These are phyloP conservation scores for Pisolithus thermaeus DNA, from an alignment of 1,284 basidiomycete species.

Conservation along the genomic window DNA sequence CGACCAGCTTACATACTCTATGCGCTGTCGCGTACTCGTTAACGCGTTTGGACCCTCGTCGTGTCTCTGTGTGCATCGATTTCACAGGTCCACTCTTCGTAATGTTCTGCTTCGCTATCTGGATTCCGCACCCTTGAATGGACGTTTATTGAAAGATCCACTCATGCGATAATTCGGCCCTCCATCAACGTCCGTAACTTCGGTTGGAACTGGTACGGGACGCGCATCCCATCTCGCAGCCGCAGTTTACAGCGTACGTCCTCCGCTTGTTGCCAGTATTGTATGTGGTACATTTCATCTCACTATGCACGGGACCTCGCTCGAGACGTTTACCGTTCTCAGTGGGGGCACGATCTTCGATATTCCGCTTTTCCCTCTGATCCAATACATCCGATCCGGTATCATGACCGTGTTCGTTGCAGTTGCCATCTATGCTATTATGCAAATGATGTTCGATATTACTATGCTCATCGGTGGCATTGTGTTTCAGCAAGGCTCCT, in stretches of 20 bases:
- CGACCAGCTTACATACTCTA: slow-evolving; percentile 20
- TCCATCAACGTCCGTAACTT: slow-evolving; percentile 40
- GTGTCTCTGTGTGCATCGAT: slow-evolving; percentile 28
- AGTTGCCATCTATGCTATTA: slow-evolving; percentile 35
- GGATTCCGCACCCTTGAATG: slow-evolving; percentile 11
- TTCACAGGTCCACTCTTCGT: slow-evolving; percentile 28
- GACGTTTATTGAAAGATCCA: too few species aligned
- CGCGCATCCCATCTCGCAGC: slow-evolving; percentile 23
- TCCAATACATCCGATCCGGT: slow-evolving; percentile 34
- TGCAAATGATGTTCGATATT: slow-evolving; percentile 37
- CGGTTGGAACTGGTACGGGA: slow-evolving; percentile 42
- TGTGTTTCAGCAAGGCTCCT: slow-evolving; percentile 26
- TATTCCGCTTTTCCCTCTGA: slow-evolving; percentile 30
- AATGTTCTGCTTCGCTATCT: slow-evolving; percentile 4
- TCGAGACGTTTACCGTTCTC: neutral
- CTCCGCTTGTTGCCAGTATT: slow-evolving; percentile 6
- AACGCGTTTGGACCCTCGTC: too few species aligned
- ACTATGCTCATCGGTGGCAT: slow-evolving; percentile 37
- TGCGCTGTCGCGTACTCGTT: too few species aligned
- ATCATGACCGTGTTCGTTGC: slow-evolving; percentile 35
- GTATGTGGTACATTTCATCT: neutral
- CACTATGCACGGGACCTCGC: neutral
- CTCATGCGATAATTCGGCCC: slow-evolving; percentile 43
- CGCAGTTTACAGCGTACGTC: slow-evolving; percentile 26
- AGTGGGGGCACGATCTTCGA: slow-evolving; percentile 41